These are phyloP conservation scores for Starmera dryadoides DNA, from an alignment of 805 yeast species.

Conservation along the genomic window DNA sequence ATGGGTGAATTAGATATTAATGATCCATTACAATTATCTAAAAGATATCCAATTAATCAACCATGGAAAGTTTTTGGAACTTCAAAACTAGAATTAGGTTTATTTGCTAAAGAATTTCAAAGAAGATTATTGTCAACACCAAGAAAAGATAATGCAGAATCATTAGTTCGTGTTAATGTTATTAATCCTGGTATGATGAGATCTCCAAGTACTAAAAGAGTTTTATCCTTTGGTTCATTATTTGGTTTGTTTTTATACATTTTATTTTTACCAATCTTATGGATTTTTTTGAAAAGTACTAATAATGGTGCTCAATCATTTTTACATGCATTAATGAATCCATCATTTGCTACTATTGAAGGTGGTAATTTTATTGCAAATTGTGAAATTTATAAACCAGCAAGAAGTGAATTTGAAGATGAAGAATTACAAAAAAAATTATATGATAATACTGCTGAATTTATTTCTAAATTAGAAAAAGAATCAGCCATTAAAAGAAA, in stretches of 20 bases:
- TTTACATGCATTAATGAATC: slow-evolving; percentile 62
- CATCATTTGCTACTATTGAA: slow-evolving; percentile 51
- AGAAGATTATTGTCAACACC: slow-evolving; percentile 48
- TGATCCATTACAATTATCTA: slow-evolving; percentile 57
- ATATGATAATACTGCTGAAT: slow-evolving; percentile 51
- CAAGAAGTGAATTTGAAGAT: slow-evolving; percentile 60
- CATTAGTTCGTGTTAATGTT: slow-evolving; percentile 60
- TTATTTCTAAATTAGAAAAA: slow-evolving; percentile 59
- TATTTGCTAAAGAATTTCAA: slow-evolving; percentile 79
- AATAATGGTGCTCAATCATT: slow-evolving; percentile 75
- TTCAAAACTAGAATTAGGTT: slow-evolving; percentile 66
- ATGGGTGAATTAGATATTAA: slow-evolving; percentile 56
- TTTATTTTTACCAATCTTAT: slow-evolving; percentile 72
- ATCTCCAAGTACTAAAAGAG: slow-evolving; percentile 76
- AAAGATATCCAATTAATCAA: slow-evolving; percentile 46
- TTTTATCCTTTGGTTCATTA: slow-evolving; percentile 68
- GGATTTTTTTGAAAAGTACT: slow-evolving; percentile 72
- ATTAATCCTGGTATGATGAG: slow-evolving; percentile 94
- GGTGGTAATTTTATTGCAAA: slow-evolving; percentile 74
- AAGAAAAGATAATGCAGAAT: slow-evolving; percentile 65
- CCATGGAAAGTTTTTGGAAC: slow-evolving; percentile 81
- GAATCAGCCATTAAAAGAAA: slow-evolving; percentile 64
- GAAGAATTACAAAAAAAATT: slow-evolving; percentile 51
- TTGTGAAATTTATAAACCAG: slow-evolving; percentile 48
- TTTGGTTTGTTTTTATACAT: slow-evolving; percentile 57